Conservation (phyloP, 1,139 yeast genomes). For the Entelexis paramagnoliae region DNA sequence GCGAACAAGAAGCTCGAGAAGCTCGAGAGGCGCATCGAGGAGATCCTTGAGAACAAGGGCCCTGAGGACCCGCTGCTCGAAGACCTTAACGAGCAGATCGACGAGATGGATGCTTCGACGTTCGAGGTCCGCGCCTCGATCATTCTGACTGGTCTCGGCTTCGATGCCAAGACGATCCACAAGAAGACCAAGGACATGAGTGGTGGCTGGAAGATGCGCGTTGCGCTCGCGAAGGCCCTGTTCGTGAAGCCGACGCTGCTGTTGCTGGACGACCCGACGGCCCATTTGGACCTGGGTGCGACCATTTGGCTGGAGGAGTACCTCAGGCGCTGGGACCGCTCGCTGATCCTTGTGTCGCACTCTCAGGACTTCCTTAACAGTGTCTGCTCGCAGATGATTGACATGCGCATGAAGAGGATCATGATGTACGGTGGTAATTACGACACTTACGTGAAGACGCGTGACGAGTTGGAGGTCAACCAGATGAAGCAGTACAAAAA, state of each 20-base stretch:
- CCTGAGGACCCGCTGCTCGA: constrained; percentile 85
- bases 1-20: constrained; percentile 89
- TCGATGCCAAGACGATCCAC: constrained; percentile 72
- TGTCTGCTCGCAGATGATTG: constrained; percentile 96
- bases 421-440: constrained; percentile 93
- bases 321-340: constrained; percentile 85
- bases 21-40: constrained; percentile 85
- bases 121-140: constrained; percentile 95
- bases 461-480: constrained; percentile 87
- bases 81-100: constrained; percentile 87
- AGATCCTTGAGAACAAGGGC: constrained; percentile 78
- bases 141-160: constrained; percentile 94
- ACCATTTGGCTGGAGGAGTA: constrained; percentile 99
- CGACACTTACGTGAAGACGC: constrained; percentile 91
- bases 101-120: constrained; percentile 89
- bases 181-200: constrained; percentile 97
- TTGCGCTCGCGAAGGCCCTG: constrained; percentile 74
- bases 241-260: constrained; percentile 57
- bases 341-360: constrained; percentile 89
- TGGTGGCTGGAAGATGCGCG: constrained; percentile 97
- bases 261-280: constrained; percentile 91
- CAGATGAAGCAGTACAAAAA: constrained; percentile 95
- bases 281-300: constrained; percentile 97
- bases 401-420: constrained; percentile 75
- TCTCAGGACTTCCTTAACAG: constrained; percentile 99